A percentile compares a stretch with the other conserved stretches of the same genome.
Conservation (phyloP, 305 asterid genomes). For the Withania somnifera region DNA sequence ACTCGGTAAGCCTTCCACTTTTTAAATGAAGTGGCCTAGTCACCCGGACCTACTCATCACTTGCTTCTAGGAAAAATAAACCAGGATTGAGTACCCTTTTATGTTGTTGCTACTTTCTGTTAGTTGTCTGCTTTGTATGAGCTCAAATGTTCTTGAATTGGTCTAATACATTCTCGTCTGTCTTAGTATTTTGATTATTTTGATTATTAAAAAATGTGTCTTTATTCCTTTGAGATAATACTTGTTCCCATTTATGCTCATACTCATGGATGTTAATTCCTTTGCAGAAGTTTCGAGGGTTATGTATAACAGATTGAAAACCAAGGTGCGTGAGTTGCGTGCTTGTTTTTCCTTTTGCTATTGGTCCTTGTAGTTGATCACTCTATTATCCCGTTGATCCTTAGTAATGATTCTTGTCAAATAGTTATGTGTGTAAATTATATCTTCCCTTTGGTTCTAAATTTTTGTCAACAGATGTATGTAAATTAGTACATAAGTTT, state of each 20-base stretch:
- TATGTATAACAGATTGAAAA: background rate
- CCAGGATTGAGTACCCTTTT: background rate
- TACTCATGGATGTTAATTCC: background rate
- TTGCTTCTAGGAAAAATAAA: constrained; percentile 3
- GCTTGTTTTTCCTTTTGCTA: background rate
- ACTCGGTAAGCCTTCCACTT: background rate
- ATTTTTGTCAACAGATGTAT: background rate
- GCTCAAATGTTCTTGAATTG: background rate
- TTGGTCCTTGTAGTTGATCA: background rate
- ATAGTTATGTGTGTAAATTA: background rate
- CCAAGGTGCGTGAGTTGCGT: background rate
- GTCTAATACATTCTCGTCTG: background rate
- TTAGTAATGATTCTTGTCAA: background rate
- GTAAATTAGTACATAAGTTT: constrained; percentile 2
- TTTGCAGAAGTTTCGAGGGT: background rate
- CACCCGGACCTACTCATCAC: constrained; percentile 6
- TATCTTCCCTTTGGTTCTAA: background rate
- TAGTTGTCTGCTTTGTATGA: background rate
- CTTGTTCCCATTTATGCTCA: background rate
- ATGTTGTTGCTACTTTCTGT: constrained; percentile 4
- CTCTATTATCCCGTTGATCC: background rate
- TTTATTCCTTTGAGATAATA: background rate
- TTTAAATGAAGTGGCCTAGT: background rate
- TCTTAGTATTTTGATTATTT: background rate
- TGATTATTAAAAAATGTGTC: background rate